Conservation (phyloP, 1,284 basidiomycete genomes). For the Austroboletus niveus region DNA sequence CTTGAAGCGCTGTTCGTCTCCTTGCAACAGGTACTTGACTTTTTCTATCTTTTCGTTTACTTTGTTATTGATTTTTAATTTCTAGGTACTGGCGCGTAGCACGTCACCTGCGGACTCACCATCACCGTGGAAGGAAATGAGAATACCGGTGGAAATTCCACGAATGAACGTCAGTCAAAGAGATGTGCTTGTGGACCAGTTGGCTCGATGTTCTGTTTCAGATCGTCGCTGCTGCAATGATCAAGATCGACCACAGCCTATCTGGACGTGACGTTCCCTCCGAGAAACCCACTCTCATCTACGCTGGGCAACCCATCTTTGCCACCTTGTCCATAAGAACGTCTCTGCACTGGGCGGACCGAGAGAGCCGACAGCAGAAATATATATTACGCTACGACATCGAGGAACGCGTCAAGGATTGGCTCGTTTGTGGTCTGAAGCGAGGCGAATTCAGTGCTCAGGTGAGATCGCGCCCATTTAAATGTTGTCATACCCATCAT, state of each 20-base stretch:
- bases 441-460: conserved; percentile 72
- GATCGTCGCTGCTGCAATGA: conserved; percentile 70
- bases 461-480: conserved; percentile 35
- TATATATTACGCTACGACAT: conserved; percentile 73
- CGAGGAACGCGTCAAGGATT: conserved; percentile 72
- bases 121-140: conserved; percentile 61
- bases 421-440: conserved; percentile 80
- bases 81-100: conserved; percentile 24
- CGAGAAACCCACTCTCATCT: conserved; percentile 45
- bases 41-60: neutral
- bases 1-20: conserved; percentile 37
- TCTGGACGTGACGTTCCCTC: conserved; percentile 23
- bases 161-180: conserved; percentile 62
- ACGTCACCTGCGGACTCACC: conserved; percentile 8
- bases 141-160: conserved; percentile 81
- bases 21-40: conserved; percentile 40
- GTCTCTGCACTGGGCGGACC: conserved; percentile 70
- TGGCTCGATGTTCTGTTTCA: conserved; percentile 28
- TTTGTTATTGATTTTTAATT: conserved; percentile 10
- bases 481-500: neutral
- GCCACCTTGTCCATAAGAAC: conserved; percentile 63
- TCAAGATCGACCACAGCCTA: conserved; percentile 46
- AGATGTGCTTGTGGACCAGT: conserved; percentile 1
- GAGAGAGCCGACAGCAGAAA: conserved; percentile 40
- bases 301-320: conserved; percentile 77